phyloP scores from a whole-genome alignment of 192 early-diverging fungal genomes.

The Diversispora epigaea region DNA sequence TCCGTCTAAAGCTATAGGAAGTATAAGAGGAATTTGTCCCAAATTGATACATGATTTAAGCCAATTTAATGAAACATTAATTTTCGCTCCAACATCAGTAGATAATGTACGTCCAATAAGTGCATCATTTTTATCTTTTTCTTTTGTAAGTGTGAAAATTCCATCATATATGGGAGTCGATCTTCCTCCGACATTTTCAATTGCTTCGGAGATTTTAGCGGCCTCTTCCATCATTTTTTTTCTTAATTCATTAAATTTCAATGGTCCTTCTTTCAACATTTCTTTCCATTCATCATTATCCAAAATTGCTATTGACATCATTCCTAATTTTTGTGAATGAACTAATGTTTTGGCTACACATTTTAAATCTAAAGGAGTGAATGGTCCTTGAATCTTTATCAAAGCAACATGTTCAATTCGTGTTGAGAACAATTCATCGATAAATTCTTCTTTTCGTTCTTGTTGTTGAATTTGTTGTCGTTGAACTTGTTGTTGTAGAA shows the following conservation, averaged over 20 bases:
- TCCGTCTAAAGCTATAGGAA: slow-evolving; percentile 45
- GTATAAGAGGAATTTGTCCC: slow-evolving; percentile 64
- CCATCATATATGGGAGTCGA: slow-evolving; percentile 69
- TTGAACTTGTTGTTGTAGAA: background rate
- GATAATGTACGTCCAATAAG: background rate
- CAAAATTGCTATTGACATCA: slow-evolving; percentile 65
- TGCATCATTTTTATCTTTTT: background rate
- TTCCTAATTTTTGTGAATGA: slow-evolving; percentile 63
- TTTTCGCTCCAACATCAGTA: slow-evolving; percentile 21
- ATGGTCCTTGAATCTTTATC: slow-evolving; percentile 56
- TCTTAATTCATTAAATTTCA: slow-evolving; percentile 32
- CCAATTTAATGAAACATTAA: slow-evolving; percentile 47
- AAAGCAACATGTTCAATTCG: slow-evolving; percentile 57
- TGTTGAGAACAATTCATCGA: slow-evolving; percentile 44
- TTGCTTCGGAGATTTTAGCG: slow-evolving; percentile 61
- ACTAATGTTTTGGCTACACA: slow-evolving; percentile 57
- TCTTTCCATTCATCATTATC: slow-evolving; percentile 54
- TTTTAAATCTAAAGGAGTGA: slow-evolving; percentile 42
- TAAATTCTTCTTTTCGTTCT: slow-evolving; percentile 37
- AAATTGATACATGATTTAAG: slow-evolving; percentile 62
- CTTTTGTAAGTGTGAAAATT: slow-evolving; percentile 47
- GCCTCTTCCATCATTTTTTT: slow-evolving; percentile 53
- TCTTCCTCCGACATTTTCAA: slow-evolving; percentile 71
- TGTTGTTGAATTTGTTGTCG: background rate
- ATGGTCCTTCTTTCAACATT: slow-evolving; percentile 13